phyloP scores from a whole-genome alignment of 2,329 filamentous ascomycete species.

The Colletotrichum lini region DNA sequence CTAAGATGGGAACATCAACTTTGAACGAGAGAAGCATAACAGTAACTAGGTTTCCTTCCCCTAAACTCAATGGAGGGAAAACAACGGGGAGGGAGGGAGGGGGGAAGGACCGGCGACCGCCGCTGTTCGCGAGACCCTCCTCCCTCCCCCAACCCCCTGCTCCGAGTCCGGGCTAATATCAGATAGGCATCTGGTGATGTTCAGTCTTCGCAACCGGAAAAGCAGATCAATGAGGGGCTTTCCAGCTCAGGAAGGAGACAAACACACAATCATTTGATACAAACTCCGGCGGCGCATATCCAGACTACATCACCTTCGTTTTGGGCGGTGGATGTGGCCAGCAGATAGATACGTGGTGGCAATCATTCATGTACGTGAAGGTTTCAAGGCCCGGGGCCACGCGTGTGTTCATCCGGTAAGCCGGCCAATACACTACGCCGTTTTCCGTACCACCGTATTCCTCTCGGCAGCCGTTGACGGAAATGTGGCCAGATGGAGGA shows the following conservation, averaged over 20 bases:
- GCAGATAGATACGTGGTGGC: neutral
- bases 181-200: slow-evolving; percentile 16
- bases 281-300: neutral
- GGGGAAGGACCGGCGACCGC: slow-evolving; percentile 15
- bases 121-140: neutral
- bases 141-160: too few species aligned
- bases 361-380: neutral
- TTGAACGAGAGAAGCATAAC: slow-evolving; percentile 8
- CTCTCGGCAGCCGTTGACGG: slow-evolving; percentile 4
- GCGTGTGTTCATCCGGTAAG: neutral
- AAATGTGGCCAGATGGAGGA: slow-evolving; percentile 23
- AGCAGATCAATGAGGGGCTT: neutral
- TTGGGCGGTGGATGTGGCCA: neutral
- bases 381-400: neutral
- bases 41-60: neutral
- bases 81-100: neutral
- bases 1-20: neutral
- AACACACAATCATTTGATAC: too few species aligned
- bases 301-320: neutral
- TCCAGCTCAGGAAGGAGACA: slow-evolving; percentile 12
- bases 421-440: neutral
- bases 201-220: too few species aligned
- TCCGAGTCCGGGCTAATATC: neutral
- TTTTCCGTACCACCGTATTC: neutral
- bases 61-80: neutral